Evolutionary conservation across 306 rosid species (phyloP).

Genomic region (Boehmeria nivea): DNA sequence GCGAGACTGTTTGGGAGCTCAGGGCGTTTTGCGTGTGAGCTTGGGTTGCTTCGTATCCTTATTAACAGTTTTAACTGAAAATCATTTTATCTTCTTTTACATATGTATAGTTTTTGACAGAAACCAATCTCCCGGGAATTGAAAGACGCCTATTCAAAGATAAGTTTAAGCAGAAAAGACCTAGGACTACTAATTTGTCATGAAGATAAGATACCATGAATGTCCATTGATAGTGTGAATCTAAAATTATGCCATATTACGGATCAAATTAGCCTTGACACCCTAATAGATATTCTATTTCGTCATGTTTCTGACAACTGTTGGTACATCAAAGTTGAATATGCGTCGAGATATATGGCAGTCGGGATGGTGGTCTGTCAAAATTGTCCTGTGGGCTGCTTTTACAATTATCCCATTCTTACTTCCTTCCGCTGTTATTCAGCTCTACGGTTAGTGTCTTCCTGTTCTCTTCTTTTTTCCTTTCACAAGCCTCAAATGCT

Average conservation of each 20-base stretch:
- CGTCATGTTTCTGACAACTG: slow-evolving; percentile 76
- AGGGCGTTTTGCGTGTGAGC: slow-evolving; percentile 95
- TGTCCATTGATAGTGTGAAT: not conserved
- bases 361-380: slow-evolving; percentile 96
- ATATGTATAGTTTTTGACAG: no score
- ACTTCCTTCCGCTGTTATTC: slow-evolving; percentile 67
- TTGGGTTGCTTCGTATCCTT: slow-evolving; percentile 97
- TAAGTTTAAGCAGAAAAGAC: no score
- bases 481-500: no score
- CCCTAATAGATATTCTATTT: slow-evolving; percentile 59
- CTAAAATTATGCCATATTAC: not conserved
- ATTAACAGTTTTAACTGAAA: slow-evolving; percentile 1
- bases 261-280: slow-evolving; percentile 51
- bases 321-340: slow-evolving; percentile 61
- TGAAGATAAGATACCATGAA: not conserved
- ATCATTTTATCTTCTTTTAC: no score
- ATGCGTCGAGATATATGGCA: slow-evolving; percentile 71
- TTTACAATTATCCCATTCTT: slow-evolving; percentile 63
- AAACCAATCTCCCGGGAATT: no score
- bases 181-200: no score
- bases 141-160: no score
- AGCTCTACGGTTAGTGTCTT: slow-evolving; percentile 69
- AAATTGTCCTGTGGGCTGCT: slow-evolving; percentile 51
- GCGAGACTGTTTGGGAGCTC: slow-evolving; percentile 71
- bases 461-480: no score